Conservation (phyloP, 2,329 filamentous ascomycete genomes). For the Aspergillus jensenii region DNA sequence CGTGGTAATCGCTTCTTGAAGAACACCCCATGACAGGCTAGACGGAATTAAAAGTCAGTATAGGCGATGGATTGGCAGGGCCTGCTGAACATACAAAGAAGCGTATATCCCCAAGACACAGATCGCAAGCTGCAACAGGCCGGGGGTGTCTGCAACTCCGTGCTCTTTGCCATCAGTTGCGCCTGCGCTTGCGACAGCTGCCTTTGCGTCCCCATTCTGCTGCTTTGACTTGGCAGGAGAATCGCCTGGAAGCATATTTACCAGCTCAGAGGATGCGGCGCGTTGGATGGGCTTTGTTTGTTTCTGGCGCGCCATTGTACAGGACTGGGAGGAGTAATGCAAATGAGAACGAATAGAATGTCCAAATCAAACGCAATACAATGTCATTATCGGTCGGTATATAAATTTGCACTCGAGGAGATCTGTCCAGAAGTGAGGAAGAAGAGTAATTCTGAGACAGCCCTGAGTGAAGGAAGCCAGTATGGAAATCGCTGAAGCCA, state of each 20-base stretch:
- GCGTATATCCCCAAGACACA: slow-evolving; percentile 96
- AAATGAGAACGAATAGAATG: not conserved
- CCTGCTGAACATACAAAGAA: slow-evolving; percentile 68
- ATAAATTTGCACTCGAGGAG: not conserved
- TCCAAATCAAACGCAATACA: not conserved
- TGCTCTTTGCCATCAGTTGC: slow-evolving; percentile 22
- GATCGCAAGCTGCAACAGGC: slow-evolving; percentile 73
- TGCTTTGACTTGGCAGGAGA: slow-evolving; percentile 25
- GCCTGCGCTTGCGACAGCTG: slow-evolving; percentile 19
- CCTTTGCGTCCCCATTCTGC: slow-evolving; percentile 33
- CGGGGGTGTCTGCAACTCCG: slow-evolving; percentile 46
- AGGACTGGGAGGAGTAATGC: not conserved
- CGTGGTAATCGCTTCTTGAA: slow-evolving; percentile 97
- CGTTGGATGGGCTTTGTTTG: slow-evolving; percentile 65
- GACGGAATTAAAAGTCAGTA: not conserved
- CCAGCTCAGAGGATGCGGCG: slow-evolving; percentile 66
- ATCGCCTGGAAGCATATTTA: slow-evolving; percentile 40
- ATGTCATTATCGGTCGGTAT: not conserved
- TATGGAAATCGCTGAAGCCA: slow-evolving; percentile 26
- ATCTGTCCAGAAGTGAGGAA: not conserved
- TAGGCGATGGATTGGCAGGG: not conserved
- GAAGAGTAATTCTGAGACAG: not conserved
- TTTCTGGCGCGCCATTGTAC: slow-evolving; percentile 68
- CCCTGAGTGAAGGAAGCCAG: not conserved
- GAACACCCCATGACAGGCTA: slow-evolving; percentile 90